Evolutionary conservation across 768 basidiomycete species (phyloP), one percentile per base, ranked within the genome.

Genomic region (Neoboletus brunneissimus): DNA sequence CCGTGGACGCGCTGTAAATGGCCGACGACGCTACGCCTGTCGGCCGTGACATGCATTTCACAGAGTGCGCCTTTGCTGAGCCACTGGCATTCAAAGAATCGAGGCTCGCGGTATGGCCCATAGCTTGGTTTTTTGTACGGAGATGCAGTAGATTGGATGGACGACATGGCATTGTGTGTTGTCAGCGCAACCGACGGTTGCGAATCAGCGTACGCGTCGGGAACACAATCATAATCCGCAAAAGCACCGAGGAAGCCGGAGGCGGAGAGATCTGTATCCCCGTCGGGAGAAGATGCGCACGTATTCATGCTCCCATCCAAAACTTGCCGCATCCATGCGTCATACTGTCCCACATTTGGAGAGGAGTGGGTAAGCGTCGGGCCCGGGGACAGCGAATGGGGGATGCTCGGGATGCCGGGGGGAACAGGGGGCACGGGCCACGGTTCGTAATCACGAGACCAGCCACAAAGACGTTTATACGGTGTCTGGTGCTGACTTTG

Each of bases 1-100:
- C 49, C 53, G 32, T 69, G 68, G 0, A 0, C 5, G 0, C 20
- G 11, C 2, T 70, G 57, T 1, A 69, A 16, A 25, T 69, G 68
- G 10, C 54, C 50, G 11, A 52, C 10, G n/a, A 69, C 23, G 46
- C 38, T 53, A 0, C 59, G 66, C 38, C 60, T 70, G 42, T 58
- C 50, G 1, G 57, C 27, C 22, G 7, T 12, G 44, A 68, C 38
- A 5, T 0, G 3, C 10, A 0, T 8, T 18, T 16, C 35, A 34
- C 68, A 70, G 25, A 5, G 23, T 10, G 1, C n/a, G 4, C 58
- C 62, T 2, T 53, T 5, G 5, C 16, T 25, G 18, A 41, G 1
- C 68, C 68, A 68, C 6, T n/a, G 48, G 23, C 66, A 69, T 38
- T 10, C 9, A 49, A 49, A 34, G 12, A 0, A 10, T 5, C 35